Evolutionary conservation across 1,139 yeast species (phyloP), one percentile per base, ranked within the genome.

Genomic region (Zygoascus meyerae): DNA sequence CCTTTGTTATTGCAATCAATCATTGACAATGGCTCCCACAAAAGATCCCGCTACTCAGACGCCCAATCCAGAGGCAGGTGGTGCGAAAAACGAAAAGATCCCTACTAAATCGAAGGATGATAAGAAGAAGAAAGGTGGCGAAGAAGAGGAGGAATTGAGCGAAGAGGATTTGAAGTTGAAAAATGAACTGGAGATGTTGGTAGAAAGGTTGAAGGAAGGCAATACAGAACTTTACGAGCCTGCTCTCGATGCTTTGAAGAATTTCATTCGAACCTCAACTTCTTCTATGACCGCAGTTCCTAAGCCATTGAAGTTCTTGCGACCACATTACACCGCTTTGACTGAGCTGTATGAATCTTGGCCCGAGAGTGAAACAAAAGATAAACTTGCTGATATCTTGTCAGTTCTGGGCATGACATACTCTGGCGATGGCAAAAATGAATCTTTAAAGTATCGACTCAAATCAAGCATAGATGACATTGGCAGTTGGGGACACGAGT

Each of bases 241-340:
- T 15, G 75, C 87, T 28, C 73, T 94, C 57, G 75, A 75, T 40
- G 73, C 81, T 46, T 74, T 94, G 64, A 89, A 87, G 63, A 78
- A 76, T 46, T 79, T 79, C 59, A 90, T 92, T 59, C 81, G 87
- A 57, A 95, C 95, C 45, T 86, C 97, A 12, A 92, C 98, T 3
- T 86, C 97, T 31, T 89, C 97, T 7, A 92, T 92, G 97, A 94
- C 98, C 2, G 99, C 99, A 1, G 98, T 94, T 41, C 99, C 99
- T 40, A 94, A 92, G 66, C 98, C 99, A 11, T 77, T 92, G 69
- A 94, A 94, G 71, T 94, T 94, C 64, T 75, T 94, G 57, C 81
- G 96, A 60, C 95, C 97, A 12, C 87, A 81, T 59, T 92, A 83
- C 64, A 83, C 83, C 15, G 63, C 74, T 29, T 73, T 92, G 60